Evolutionary conservation across 2,329 filamentous ascomycete species (phyloP).

Genomic region (Fusarium luffae): DNA sequence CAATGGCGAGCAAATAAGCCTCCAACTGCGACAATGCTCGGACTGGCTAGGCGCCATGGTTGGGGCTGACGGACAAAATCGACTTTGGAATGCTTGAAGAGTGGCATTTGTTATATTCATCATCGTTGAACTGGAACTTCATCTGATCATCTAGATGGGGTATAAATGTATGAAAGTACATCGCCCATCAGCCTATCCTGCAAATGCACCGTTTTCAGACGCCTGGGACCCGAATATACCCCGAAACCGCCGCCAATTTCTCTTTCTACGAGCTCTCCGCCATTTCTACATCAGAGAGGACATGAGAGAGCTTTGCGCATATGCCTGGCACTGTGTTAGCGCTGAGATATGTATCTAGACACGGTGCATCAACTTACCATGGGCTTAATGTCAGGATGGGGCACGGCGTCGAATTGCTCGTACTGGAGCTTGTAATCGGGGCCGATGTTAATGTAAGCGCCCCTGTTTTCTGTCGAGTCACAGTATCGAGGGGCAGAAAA

Average conservation of each 20-base stretch:
- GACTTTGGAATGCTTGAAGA: constrained; percentile 59
- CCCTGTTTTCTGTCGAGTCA: constrained; percentile 97
- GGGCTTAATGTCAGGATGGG: constrained; percentile 93
- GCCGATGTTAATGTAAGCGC: constrained; percentile 97
- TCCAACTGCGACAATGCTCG: constrained; percentile 68
- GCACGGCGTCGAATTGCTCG: constrained; percentile 94
- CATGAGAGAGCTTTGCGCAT: constrained; percentile 85
- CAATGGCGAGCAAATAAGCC: constrained; percentile 58
- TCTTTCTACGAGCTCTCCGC: constrained; percentile 20
- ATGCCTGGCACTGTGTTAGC: constrained; percentile 67
- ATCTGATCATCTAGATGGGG: constrained; percentile 41
- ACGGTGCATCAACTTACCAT: constrained; percentile 69
- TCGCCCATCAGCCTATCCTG: constrained; percentile 39
- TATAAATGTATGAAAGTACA: constrained; percentile 46
- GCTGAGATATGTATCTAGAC: background rate
- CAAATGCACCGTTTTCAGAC: constrained; percentile 46
- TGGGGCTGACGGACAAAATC: constrained; percentile 57
- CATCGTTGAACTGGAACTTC: constrained; percentile 33
- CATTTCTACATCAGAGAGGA: constrained; percentile 74
- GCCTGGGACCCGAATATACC: constrained; percentile 40
- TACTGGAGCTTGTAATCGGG: constrained; percentile 91
- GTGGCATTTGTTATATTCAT: constrained; percentile 28
- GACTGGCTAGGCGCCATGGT: constrained; percentile 73
- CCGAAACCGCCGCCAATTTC: constrained; percentile 30
- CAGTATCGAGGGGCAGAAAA: constrained; percentile 99